A percentile compares a stretch with the other conserved stretches of the same genome.
Evolutionary conservation across 1,284 basidiomycete genomes (phyloP).

Genomic region (Schizophyllum amplum): DNA sequence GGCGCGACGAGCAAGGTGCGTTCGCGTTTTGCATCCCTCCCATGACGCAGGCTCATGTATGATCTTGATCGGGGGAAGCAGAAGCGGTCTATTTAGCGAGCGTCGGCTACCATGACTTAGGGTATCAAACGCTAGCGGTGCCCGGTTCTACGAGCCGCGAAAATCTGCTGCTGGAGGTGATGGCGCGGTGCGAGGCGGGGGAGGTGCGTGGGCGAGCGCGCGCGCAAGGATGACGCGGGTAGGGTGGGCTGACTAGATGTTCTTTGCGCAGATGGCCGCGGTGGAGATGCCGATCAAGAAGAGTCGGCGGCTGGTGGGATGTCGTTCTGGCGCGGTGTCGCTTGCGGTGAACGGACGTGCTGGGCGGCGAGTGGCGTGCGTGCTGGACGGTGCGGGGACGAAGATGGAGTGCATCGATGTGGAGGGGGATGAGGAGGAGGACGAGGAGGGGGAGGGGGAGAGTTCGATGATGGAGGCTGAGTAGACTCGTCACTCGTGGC

Average conservation of each 20-base stretch:
- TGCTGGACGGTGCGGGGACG: slow-evolving; percentile 54
- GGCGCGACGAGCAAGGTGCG: slow-evolving; percentile 40
- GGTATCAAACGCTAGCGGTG: slow-evolving; percentile 40
- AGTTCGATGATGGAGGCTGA: no score
- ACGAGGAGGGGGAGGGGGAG: slow-evolving; percentile 20
- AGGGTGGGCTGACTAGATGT: no score
- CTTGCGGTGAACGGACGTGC: slow-evolving; percentile 66
- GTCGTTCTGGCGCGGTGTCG: slow-evolving; percentile 41
- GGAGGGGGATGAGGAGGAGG: slow-evolving; percentile 55
- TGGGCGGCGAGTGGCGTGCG: slow-evolving; percentile 67
- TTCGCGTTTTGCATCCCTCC: slow-evolving; percentile 28
- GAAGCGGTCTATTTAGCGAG: slow-evolving; percentile 49
- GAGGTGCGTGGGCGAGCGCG: slow-evolving; percentile 29
- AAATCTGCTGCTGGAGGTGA: slow-evolving; percentile 50
- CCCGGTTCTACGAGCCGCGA: slow-evolving; percentile 45
- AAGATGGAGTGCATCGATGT: slow-evolving; percentile 69
- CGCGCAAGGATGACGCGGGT: background rate
- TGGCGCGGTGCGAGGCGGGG: slow-evolving; percentile 44
- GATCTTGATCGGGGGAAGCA: slow-evolving; percentile 15
- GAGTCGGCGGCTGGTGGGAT: slow-evolving; percentile 45
- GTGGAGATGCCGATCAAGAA: slow-evolving; percentile 46
- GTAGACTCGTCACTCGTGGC: no score
- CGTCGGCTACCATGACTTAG: slow-evolving; percentile 48
- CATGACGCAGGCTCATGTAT: background rate
- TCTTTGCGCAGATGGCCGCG: slow-evolving; percentile 37